Evolutionary conservation across 1,284 basidiomycete species (phyloP).

Genomic region (Ceratobasidium sp.): DNA sequence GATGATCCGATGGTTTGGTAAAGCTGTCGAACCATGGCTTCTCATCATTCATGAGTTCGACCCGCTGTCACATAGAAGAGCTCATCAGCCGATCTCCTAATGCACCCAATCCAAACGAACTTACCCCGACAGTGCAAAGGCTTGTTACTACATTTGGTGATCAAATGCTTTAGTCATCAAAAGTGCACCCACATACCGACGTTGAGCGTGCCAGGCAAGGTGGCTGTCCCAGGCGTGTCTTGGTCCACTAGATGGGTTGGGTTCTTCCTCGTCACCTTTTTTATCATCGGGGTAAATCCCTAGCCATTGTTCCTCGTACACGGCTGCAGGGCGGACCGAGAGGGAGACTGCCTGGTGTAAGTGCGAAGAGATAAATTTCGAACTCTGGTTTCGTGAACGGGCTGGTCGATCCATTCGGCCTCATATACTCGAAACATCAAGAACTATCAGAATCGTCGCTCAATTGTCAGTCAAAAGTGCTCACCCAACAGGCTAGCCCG

Average conservation of each 20-base stretch:
- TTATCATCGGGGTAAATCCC: constrained; percentile 71
- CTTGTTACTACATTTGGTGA: constrained; percentile 86
- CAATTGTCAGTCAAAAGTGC: not conserved
- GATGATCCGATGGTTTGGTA: too few relatives aligned
- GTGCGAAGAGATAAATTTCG: constrained; percentile 15
- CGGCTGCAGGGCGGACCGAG: constrained; percentile 91
- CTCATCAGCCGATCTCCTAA: not conserved
- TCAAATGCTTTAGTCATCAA: constrained; percentile 26
- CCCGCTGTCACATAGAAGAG: too few relatives aligned
- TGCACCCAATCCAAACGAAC: constrained; percentile 47
- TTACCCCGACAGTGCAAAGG: constrained; percentile 80
- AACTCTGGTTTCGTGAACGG: constrained; percentile 41
- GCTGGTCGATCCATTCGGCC: constrained; percentile 41
- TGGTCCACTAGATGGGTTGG: constrained; percentile 60
- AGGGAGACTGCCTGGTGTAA: constrained; percentile 58
- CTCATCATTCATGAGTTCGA: too few relatives aligned
- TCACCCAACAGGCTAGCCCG: constrained; percentile 27
- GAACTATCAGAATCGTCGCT: too few relatives aligned
- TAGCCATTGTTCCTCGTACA: constrained; percentile 91
- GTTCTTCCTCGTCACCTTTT: constrained; percentile 60
- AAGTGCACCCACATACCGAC: constrained; percentile 65
- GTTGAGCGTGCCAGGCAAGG: constrained; percentile 82
- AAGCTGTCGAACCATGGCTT: too few relatives aligned
- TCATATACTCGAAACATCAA: constrained; percentile 41
- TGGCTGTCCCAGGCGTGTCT: constrained; percentile 80